Evolutionary conservation across 2,329 filamentous ascomycete genomes (phyloP).

Genomic region (Fusarium sp.): DNA sequence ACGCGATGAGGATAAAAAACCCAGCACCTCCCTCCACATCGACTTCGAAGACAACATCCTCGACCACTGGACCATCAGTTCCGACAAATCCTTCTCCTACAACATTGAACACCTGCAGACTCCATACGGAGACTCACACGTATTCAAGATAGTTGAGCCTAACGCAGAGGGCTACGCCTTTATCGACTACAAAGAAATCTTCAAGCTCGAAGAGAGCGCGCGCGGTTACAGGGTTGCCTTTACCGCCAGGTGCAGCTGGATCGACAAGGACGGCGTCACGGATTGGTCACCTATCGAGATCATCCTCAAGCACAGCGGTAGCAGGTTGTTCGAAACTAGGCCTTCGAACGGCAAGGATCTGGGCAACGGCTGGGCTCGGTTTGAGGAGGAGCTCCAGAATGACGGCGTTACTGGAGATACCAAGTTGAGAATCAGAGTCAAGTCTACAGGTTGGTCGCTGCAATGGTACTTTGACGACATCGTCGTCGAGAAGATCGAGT

Average conservation of each 20-base stretch:
- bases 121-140: background rate
- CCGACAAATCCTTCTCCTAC: background rate
- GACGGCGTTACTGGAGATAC: background rate
- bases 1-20: background rate
- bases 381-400: background rate
- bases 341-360: background rate
- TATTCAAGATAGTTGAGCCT: background rate
- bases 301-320: background rate
- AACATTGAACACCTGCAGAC: background rate
- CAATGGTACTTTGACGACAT: slow-evolving; percentile 1
- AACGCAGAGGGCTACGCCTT: background rate
- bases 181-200: background rate
- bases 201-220: background rate
- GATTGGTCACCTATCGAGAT: background rate
- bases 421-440: background rate
- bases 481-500: background rate
- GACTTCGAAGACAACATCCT: background rate
- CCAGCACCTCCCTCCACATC: background rate
- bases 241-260: background rate
- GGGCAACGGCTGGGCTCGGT: background rate
- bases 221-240: background rate
- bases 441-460: background rate
- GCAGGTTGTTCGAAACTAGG: background rate
- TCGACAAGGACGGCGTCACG: background rate
- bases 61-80: background rate